A percentile compares a stretch with the other conserved stretches of the same genome.
Evolutionary conservation across 148 eudicot genomes (phyloP).

Genomic region (Persicaria maculosa): DNA sequence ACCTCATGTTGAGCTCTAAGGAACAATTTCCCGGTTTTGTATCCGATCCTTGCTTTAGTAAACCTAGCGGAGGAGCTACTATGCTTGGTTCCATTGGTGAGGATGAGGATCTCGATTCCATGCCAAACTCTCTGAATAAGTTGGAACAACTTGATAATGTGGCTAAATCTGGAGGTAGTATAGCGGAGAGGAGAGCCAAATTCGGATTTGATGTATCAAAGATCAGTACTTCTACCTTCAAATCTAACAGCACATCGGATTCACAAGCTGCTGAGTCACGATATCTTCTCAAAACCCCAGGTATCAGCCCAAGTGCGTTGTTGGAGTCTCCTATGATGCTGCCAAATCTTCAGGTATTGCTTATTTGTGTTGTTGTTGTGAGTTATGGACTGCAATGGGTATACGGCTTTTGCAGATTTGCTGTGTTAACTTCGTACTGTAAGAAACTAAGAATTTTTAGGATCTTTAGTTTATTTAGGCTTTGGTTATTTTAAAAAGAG

Average conservation of each 20-base stretch:
- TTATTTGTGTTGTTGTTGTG: not conserved
- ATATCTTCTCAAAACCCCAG: conserved; percentile 43
- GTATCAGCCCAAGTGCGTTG: conserved; percentile 50
- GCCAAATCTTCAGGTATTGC: conserved; percentile 53
- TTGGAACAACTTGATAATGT: conserved; percentile 10
- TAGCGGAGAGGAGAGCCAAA: conserved; percentile 57
- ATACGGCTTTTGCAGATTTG: not conserved
- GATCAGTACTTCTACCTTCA: conserved; percentile 26
- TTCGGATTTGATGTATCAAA: conserved; percentile 40
- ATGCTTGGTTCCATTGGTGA: conserved; percentile 7
- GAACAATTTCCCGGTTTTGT: conserved; percentile 15
- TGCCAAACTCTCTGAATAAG: not conserved
- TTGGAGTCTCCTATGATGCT: conserved; percentile 62
- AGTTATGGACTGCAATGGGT: not conserved
- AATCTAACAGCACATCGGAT: conserved; percentile 19
- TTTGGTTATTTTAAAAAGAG: not conserved
- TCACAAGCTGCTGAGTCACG: conserved; percentile 31
- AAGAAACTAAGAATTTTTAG: not conserved
- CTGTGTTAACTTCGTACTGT: not conserved
- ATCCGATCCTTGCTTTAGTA: conserved; percentile 8
- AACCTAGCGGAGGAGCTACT: conserved; percentile 11
- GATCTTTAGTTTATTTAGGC: not conserved
- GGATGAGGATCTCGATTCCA: conserved; percentile 8
- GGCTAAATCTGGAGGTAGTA: conserved; percentile 26
- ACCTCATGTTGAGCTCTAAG: conserved; percentile 15